Conservation (phyloP, 2,329 filamentous ascomycete genomes). For the Atkinsonella hypoxylon region DNA sequence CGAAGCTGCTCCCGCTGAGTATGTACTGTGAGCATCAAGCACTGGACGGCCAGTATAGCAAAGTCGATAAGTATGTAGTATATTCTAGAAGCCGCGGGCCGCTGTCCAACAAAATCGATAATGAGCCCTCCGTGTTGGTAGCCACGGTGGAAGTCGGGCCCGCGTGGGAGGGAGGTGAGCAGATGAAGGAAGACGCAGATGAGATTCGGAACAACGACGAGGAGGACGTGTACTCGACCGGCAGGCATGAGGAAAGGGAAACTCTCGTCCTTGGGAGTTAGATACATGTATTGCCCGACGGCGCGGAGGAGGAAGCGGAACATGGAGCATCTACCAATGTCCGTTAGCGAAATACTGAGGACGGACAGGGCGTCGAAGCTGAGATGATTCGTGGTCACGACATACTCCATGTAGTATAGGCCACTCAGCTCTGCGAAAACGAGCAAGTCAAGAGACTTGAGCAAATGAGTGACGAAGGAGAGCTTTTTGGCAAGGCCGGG, state of each 20-base stretch:
- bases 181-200: constrained; percentile 50
- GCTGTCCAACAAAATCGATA: constrained; percentile 57
- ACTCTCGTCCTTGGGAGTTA: constrained; percentile 49
- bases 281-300: constrained; percentile 48
- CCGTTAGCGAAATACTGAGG: no score
- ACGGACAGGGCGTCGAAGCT: not conserved
- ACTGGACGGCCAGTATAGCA: constrained; percentile 44
- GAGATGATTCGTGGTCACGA: not conserved
- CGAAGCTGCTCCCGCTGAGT: constrained; percentile 46
- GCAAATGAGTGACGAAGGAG: constrained; percentile 47
- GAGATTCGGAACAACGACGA: constrained; percentile 45
- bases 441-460: constrained; percentile 48
- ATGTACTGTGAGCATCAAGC: constrained; percentile 52
- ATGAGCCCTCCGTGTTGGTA: constrained; percentile 57
- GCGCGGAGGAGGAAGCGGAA: constrained; percentile 48
- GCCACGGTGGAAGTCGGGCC: constrained; percentile 49
- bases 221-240: constrained; percentile 42
- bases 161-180: constrained; percentile 39
- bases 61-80: constrained; percentile 45
- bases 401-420: constrained; percentile 61
- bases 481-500: constrained; percentile 43
- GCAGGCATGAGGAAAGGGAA: constrained; percentile 44
- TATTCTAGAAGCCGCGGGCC: constrained; percentile 44
- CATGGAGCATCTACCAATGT: constrained; percentile 44
- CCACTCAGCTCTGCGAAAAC: constrained; percentile 53